Base-by-base conservation (phyloP, 176 grass and related monocot genomes). In the Secale cereale region DNA sequence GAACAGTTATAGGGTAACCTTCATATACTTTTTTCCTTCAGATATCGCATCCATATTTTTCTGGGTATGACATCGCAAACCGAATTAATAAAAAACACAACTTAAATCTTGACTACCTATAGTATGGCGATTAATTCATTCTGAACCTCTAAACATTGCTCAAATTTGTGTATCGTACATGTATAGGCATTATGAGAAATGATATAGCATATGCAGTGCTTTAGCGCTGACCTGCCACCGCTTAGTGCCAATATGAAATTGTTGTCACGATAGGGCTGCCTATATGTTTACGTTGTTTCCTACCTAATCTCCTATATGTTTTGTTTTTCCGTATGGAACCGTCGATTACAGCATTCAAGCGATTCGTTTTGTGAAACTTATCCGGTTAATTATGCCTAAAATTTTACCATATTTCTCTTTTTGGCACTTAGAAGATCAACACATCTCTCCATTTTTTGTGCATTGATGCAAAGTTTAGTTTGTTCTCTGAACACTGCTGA, bases 201-300 rank as follows among this genome's bases (percentile, higher is more conserved):
- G 12, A 29, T 23, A 74, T 67, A 26, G 20, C 29, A 32, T 41
- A 31, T 83, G 59, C 72, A 65, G 41, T 11, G 11, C 11, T 8
- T 41, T 10, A 41, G 11, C 28, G 36, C 37, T 67, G 54, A 66
- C 52, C 1, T 78, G 29, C 39, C 39, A 7, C 4, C 66, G 41
- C 11, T 7, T 70, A 14, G 22, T 80, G n/a, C 4, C 15, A 12
- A n/a, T 33, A 76, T 26, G 46, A 3, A 12, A n/a, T 48, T 54
- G 25, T 92, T 85, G 76, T 63, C 96, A 95, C 93, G 95, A 95
- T 82, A 98, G 91, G 81, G 91, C 89, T 32, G 95, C 95, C 20
- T 93, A 91, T 85, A 78, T 90, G 70, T 98, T 98, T 90, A 83
- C 95, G 70, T 63, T 93, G 59, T 95, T 93, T 86, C 95, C 95